Conservation (phyloP, 805 yeast genomes). For the Ogataea saltuana region DNA sequence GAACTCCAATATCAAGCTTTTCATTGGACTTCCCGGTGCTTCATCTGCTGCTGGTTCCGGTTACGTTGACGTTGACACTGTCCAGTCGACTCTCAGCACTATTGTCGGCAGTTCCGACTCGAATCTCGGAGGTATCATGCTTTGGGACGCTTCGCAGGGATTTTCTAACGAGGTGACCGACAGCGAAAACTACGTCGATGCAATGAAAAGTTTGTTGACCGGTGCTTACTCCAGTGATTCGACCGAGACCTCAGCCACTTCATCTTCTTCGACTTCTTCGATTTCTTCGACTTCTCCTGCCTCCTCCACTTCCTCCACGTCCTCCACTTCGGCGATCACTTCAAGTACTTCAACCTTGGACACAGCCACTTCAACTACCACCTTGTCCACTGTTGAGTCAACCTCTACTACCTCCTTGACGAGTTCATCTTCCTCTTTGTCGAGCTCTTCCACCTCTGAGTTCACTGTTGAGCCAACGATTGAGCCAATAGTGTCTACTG, state of each 20-base stretch:
- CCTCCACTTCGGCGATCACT: background rate
- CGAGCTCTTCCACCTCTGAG: constrained; percentile 10
- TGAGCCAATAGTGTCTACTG: background rate
- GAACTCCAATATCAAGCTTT: constrained; percentile 68
- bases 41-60: constrained; percentile 57
- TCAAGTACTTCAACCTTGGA: constrained; percentile 1
- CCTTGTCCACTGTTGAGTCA: constrained; percentile 18
- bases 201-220: constrained; percentile 29
- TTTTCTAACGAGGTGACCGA: constrained; percentile 47
- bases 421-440: constrained; percentile 15
- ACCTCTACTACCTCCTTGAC: constrained; percentile 14
- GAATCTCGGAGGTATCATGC: constrained; percentile 70
- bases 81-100: constrained; percentile 31
- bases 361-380: constrained; percentile 16
- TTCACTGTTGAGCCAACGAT: background rate
- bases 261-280: constrained; percentile 15
- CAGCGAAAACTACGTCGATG: constrained; percentile 39
- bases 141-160: constrained; percentile 82
- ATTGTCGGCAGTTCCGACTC: constrained; percentile 26
- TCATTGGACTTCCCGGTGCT: constrained; percentile 69
- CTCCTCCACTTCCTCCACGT: background rate
- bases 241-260: constrained; percentile 14
- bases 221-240: constrained; percentile 13
- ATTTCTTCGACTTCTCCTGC: constrained; percentile 9
- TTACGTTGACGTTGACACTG: constrained; percentile 47